These are phyloP conservation scores for Arabidopsis lyrata DNA, from an alignment of 441 rosid species.

Conservation along the genomic window DNA sequence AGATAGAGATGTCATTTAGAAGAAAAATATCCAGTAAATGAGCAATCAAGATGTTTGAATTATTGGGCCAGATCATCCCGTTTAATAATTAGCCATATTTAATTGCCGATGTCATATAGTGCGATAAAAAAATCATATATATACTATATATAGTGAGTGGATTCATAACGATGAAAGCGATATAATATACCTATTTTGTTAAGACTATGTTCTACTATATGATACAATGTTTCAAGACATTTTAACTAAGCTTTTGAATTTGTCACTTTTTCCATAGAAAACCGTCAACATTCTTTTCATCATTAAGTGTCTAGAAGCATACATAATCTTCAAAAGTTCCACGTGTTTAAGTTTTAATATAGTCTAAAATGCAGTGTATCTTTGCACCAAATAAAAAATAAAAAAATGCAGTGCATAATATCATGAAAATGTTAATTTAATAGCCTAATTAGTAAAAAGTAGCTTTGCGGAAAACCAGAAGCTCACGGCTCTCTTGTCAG, in stretches of 20 bases:
- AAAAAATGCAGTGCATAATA: too few species aligned
- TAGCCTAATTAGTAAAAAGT: neutral
- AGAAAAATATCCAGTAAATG: neutral
- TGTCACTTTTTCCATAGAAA: constrained; percentile 1
- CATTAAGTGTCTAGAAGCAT: constrained; percentile 7
- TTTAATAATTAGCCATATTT: neutral
- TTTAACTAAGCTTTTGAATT: constrained; percentile 23
- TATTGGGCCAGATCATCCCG: neutral
- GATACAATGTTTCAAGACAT: constrained; percentile 33
- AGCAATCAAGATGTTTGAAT: neutral
- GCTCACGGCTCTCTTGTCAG: too few species aligned
- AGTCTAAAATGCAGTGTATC: neutral
- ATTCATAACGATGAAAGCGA: constrained; percentile 6
- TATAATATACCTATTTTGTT: neutral
- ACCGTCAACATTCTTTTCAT: constrained; percentile 9
- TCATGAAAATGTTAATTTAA: neutral
- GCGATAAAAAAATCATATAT: neutral
- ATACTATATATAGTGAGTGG: neutral
- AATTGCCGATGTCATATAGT: neutral
- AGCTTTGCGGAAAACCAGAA: too few species aligned
- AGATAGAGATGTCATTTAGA: neutral
- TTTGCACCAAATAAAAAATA: too few species aligned
- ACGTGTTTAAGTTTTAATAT: constrained; percentile 1
- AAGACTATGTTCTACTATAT: neutral
- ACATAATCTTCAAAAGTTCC: constrained; percentile 22